phyloP scores from a whole-genome alignment of 768 basidiomycete species.

The Suillus decipiens region DNA sequence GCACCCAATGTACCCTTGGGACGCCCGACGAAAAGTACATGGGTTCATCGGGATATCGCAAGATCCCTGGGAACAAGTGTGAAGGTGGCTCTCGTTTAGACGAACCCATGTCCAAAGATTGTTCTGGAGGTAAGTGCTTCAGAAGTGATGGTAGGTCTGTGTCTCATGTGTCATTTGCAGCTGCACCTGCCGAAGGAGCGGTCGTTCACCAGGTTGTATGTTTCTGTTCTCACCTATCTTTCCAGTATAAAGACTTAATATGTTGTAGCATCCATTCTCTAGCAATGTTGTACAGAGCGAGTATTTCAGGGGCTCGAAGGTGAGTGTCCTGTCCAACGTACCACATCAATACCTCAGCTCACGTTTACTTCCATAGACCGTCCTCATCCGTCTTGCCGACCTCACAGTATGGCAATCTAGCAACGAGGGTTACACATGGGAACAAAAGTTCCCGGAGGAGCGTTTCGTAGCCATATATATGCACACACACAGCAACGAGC shows the following conservation, averaged over 20 bases:
- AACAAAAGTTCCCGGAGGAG: constrained; percentile 56
- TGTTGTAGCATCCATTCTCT: constrained; percentile 63
- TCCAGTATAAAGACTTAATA: neutral
- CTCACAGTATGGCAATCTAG: constrained; percentile 88
- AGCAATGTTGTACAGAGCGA: constrained; percentile 68
- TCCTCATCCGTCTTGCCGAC: constrained; percentile 81
- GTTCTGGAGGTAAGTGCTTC: constrained; percentile 61
- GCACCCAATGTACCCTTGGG: constrained; percentile 60
- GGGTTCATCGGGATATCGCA: constrained; percentile 91
- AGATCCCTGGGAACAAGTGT: constrained; percentile 93
- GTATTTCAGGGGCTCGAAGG: constrained; percentile 83
- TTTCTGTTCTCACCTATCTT: constrained; percentile 5
- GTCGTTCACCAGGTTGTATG: constrained; percentile 75
- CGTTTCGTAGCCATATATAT: constrained; percentile 85
- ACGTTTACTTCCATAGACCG: constrained; percentile 49
- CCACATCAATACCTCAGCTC: neutral
- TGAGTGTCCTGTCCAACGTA: constrained; percentile 30
- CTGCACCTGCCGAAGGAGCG: constrained; percentile 78
- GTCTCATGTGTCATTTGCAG: constrained; percentile 35
- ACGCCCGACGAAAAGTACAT: constrained; percentile 61
- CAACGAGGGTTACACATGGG: constrained; percentile 95
- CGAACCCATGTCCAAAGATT: constrained; percentile 66
- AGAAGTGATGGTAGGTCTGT: neutral
- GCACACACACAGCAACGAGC: constrained; percentile 75
- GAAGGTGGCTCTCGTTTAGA: constrained; percentile 64